Conservation (phyloP, 2,329 filamentous ascomycete genomes). For the Penicillium thymicola region DNA sequence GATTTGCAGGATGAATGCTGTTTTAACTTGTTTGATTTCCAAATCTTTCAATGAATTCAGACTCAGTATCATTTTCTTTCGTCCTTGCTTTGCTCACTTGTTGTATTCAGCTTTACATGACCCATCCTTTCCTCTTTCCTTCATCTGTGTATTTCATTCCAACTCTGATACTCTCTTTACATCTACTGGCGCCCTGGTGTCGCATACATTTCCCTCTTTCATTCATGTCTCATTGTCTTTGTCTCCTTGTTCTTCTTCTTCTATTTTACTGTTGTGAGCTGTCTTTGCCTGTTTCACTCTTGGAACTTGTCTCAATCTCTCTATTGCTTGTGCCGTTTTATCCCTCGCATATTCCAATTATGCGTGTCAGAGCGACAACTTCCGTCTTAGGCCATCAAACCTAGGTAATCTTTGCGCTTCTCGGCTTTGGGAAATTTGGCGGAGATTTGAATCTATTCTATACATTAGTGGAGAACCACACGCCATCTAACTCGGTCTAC, state of each 20-base stretch:
- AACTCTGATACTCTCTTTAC: constrained; percentile 5
- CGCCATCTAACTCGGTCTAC: not conserved
- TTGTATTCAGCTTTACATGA: not conserved
- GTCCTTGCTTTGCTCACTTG: constrained; percentile 1
- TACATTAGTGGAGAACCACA: not conserved
- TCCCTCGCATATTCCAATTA: not conserved
- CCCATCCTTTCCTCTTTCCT: not conserved
- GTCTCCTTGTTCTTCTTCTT: constrained; percentile 15
- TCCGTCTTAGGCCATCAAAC: not conserved
- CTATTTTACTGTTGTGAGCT: constrained; percentile 10
- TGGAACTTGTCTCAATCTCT: not conserved
- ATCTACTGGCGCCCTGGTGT: not conserved
- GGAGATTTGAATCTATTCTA: not conserved
- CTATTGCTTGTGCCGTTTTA: not conserved
- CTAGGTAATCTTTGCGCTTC: not conserved
- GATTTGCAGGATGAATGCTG: constrained; percentile 9
- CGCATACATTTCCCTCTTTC: constrained; percentile 14
- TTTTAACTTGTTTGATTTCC: constrained; percentile 7
- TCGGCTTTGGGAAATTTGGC: not conserved
- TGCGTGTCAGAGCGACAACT: not conserved
- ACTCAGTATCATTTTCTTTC: not conserved
- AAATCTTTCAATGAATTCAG: constrained; percentile 9
- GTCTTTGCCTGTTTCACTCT: constrained; percentile 2
- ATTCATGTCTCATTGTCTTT: constrained; percentile 23
- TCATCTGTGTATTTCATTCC: constrained; percentile 5